These are phyloP conservation scores for Ustilago nuda DNA, from an alignment of 1,284 basidiomycete genomes.

Conservation along the genomic window DNA sequence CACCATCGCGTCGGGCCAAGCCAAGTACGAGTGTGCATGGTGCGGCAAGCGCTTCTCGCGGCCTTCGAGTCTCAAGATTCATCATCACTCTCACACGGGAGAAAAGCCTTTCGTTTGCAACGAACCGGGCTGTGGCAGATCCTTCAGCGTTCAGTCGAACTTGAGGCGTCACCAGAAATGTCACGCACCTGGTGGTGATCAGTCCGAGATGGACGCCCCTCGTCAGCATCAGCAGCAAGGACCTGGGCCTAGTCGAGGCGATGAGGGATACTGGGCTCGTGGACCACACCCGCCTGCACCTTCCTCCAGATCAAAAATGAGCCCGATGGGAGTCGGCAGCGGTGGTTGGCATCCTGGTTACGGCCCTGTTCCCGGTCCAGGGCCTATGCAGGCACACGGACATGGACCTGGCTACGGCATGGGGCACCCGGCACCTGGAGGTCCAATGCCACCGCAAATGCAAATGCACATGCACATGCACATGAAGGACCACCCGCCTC, in stretches of 20 bases:
- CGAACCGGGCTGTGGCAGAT: constrained; percentile 62
- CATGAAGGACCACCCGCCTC: constrained; percentile 45
- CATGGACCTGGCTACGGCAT: constrained; percentile 19
- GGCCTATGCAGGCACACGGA: constrained; percentile 15
- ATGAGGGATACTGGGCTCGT: constrained; percentile 36
- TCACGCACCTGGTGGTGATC: constrained; percentile 50
- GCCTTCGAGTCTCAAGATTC: constrained; percentile 66
- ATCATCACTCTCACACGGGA: constrained; percentile 66
- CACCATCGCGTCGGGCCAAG: constrained; percentile 48
- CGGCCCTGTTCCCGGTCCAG: constrained; percentile 15
- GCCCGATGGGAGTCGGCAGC: constrained; percentile 29
- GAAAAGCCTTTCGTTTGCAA: constrained; percentile 67
- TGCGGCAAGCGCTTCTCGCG: constrained; percentile 66
- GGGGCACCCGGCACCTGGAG: constrained; percentile 22
- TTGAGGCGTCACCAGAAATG: constrained; percentile 66
- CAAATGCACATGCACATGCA: constrained; percentile 40
- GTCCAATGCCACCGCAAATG: constrained; percentile 25
- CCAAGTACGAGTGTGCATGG: constrained; percentile 65
- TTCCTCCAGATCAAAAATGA: constrained; percentile 34
- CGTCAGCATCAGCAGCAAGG: constrained; percentile 39
- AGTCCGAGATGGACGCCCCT: constrained; percentile 28
- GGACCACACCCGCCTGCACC: constrained; percentile 33
- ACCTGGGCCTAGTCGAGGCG: constrained; percentile 20
- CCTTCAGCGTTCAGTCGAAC: constrained; percentile 67
- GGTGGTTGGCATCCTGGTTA: constrained; percentile 39